These are phyloP conservation scores for Punica granatum DNA, from an alignment of 345 rosid species.

Conservation along the genomic window DNA sequence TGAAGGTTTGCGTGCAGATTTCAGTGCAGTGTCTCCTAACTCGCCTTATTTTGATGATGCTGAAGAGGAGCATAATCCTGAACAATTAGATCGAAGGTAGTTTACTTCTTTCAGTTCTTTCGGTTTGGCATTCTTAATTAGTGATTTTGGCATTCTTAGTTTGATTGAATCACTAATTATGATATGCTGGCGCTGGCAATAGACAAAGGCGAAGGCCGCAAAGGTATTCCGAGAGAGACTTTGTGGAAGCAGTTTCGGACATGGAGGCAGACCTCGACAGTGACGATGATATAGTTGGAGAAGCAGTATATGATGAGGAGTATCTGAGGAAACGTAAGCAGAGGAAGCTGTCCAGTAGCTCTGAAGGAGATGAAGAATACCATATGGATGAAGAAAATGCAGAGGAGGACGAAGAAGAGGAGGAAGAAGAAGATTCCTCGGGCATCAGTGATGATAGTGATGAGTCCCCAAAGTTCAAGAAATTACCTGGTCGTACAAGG, in stretches of 20 bases:
- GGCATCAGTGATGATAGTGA: slow-evolving; percentile 80
- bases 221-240: slow-evolving; percentile 76
- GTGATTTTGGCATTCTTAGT: background rate
- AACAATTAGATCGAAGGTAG: slow-evolving; percentile 70
- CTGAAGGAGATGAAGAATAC: slow-evolving; percentile 98
- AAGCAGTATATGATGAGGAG: slow-evolving; percentile 96
- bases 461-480: slow-evolving; percentile 58
- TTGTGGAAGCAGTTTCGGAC: slow-evolving; percentile 82
- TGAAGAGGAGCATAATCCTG: slow-evolving; percentile 50
- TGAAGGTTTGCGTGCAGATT: slow-evolving; percentile 39
- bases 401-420: slow-evolving; percentile 84
- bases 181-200: slow-evolving; percentile 32
- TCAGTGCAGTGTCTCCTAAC: slow-evolving; percentile 41
- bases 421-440: slow-evolving; percentile 75
- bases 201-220: slow-evolving; percentile 85
- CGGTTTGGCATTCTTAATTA: too few species aligned
- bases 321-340: slow-evolving; percentile 83
- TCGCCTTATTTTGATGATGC: slow-evolving; percentile 64
- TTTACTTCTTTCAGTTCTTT: slow-evolving; percentile 2
- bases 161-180: slow-evolving; percentile 5
- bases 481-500: slow-evolving; percentile 56
- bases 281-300: slow-evolving; percentile 99
- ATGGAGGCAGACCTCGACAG: slow-evolving; percentile 76
- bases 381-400: slow-evolving; percentile 83
- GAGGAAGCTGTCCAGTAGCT: slow-evolving; percentile 71